Evolutionary conservation across 2,329 filamentous ascomycete genomes (phyloP), one percentile per base, ranked within the genome.

Genomic region (Fusarium sp.): DNA sequence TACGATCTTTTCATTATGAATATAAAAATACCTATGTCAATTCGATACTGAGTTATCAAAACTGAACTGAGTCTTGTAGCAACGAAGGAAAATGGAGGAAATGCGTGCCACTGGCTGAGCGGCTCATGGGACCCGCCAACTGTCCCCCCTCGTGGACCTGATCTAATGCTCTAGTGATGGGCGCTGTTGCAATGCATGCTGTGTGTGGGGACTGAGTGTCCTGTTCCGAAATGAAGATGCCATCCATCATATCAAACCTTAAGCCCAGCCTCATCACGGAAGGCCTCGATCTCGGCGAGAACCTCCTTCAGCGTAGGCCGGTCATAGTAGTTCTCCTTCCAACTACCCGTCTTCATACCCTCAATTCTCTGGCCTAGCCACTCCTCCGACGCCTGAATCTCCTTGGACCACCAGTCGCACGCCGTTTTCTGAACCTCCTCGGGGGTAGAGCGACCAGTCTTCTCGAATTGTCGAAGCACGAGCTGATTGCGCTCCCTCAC

Each of bases 251-350:
- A n/a, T 73, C 55, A 73, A 57, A 66, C 56, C 11, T 54, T 33
- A 20, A 73, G 51, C 34, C 65, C 66, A 13, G 63, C 61, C 31
- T 73, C 69, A 27, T 74, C 64, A 23, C 69, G 72, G 38, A 75
- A 81, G 4, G 68, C 65, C 36, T 74, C 63, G 7, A 81, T 70
- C 13, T 76, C 75, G 13, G 75, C 62, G 29, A 74, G 68, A 34
- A 87, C 83, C 64, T 86, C 80, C 38, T 74, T 76, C 49, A 87
- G 71, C 8, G 70, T 83, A 1, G 85, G 85, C 6, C 86, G 79
- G 27, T 79, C 74, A 67, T 83, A 87, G 66, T 82, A 82, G 65
- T 87, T 87, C 50, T 81, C 81, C 18, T 82, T 79, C 85, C 85
- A 87, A 46, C 76, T 72, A 2, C 84, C 84, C 6, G 64, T 71